These are phyloP conservation scores for Piedraia hortae DNA, from an alignment of 2,329 filamentous ascomycete genomes.

Conservation along the genomic window DNA sequence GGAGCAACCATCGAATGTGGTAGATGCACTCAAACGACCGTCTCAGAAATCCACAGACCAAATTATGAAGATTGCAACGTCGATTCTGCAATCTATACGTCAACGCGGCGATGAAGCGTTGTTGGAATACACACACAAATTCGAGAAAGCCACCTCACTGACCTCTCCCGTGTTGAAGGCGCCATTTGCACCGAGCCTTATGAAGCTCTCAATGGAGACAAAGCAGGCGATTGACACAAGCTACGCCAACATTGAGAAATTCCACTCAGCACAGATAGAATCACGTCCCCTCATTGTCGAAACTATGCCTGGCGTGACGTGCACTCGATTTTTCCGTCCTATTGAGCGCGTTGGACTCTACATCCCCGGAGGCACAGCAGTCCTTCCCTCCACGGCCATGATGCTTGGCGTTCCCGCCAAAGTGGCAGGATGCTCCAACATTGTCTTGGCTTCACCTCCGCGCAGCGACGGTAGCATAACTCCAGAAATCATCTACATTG, in stretches of 20 bases:
- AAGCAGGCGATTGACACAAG: constrained; percentile 80
- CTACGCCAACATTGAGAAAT: constrained; percentile 79
- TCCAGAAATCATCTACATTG: constrained; percentile 89
- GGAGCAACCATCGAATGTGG: constrained; percentile 35
- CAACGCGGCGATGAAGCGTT: constrained; percentile 65
- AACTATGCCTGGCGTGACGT: constrained; percentile 92
- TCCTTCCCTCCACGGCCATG: constrained; percentile 85
- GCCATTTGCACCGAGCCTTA: constrained; percentile 60
- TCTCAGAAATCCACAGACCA: constrained; percentile 87
- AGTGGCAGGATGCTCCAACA: constrained; percentile 88
- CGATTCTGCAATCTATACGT: constrained; percentile 73
- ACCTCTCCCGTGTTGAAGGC: constrained; percentile 72
- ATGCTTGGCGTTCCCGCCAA: constrained; percentile 96
- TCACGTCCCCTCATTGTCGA: constrained; percentile 61
- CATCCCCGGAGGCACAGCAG: constrained; percentile 82
- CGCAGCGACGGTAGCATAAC: constrained; percentile 72
- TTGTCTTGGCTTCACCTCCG: constrained; percentile 77
- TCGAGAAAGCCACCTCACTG: constrained; percentile 81
- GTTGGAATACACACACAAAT: constrained; percentile 86
- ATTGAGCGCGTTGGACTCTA: constrained; percentile 95
- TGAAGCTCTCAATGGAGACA: constrained; percentile 63
- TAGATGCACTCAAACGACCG: constrained; percentile 54
- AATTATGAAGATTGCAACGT: constrained; percentile 70
- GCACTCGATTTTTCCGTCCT: constrained; percentile 70
- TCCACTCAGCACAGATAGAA: constrained; percentile 78